Percentiles rank a stretch among this genome's conserved stretches.
These are phyloP conservation scores for Trichoderma lentiforme DNA, from an alignment of 2,329 filamentous ascomycete genomes.

Conservation along the genomic window DNA sequence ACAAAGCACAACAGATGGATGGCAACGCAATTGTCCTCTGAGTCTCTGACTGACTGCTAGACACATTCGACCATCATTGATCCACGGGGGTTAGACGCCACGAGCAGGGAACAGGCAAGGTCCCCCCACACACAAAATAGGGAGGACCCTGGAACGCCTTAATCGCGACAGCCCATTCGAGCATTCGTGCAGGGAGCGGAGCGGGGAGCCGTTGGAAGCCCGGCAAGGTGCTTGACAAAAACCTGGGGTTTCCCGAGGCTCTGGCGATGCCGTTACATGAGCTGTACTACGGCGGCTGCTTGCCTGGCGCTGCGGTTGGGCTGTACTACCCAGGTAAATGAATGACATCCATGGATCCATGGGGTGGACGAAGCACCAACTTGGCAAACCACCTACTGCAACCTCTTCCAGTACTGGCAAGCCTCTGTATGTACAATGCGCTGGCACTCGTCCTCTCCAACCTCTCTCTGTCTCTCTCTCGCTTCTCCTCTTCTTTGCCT, in stretches of 20 bases:
- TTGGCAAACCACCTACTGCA: neutral
- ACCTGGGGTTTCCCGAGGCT: neutral
- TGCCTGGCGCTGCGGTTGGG: neutral
- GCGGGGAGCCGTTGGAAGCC: slow-evolving; percentile 8
- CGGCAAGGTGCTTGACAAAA: neutral
- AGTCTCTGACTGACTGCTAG: neutral
- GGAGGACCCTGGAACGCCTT: slow-evolving; percentile 2
- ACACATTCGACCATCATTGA: neutral
- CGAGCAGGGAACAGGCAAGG: slow-evolving; percentile 16
- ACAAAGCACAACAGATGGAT: neutral
- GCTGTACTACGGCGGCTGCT: neutral
- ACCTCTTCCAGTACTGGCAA: neutral
- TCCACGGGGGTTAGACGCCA: neutral
- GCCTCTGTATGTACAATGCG: neutral
- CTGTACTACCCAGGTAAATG: neutral
- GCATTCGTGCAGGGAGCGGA: neutral
- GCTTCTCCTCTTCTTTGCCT: neutral
- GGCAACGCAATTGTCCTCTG: neutral
- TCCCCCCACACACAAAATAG: slow-evolving; percentile 1
- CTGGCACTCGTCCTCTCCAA: neutral
- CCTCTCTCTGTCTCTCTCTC: neutral
- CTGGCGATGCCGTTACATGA: neutral
- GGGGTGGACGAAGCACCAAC: neutral
- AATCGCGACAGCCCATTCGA: slow-evolving; percentile 3
- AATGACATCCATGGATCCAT: neutral